Base-by-base conservation (phyloP, 495 filamentous ascomycete genomes). In the Immersiella caudata region DNA sequence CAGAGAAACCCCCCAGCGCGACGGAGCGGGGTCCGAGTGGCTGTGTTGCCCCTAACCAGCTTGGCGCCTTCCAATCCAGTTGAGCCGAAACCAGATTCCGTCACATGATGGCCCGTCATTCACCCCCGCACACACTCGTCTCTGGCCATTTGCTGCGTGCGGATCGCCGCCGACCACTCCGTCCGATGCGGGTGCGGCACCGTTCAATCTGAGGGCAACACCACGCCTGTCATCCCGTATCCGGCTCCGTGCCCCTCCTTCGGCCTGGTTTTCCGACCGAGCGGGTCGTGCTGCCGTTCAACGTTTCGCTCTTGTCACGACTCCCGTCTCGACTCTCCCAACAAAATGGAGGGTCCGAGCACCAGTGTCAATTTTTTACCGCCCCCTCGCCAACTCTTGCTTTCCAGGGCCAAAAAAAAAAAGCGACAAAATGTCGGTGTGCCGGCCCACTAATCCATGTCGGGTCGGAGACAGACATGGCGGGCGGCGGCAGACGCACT, bases 1-100 rank as follows among this genome's bases (percentile, higher is more conserved):
- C 20, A 27, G 29, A 24, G 20, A 8, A n/a, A n/a, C 18, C 62
- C 18, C 50, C 33, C 51, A 50, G 60, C 20, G 40, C 25, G 26
- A 40, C 51, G 63, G 63, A 65, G 63, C 63, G 50, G 63, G 63
- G 52, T 52, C 63, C 25, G 63, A 57, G 63, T 65, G 63, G 63
- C 63, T 56, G 63, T 57, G 63, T 33, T 16, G 60, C 51, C 33
- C 33, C 63, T 57, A 65, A 52, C 63, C 40, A 16, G 29, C 36
- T 62, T 62, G 60, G 35, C 33, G 46, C 20, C 40, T 26, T 40
- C 21, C 20, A 50, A 26, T 62, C 57, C 57, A 33, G 57, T 59
- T 59, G 26, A 33, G 57, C 26, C 57, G 57, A 27, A 1, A 33
- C 57, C 27, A n/a, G 11, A 33, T 7, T 21, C 57, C 57, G 57